These are phyloP conservation scores for Kazachstania sp. DNA, from an alignment of 1,139 yeast genomes.

Conservation along the genomic window DNA sequence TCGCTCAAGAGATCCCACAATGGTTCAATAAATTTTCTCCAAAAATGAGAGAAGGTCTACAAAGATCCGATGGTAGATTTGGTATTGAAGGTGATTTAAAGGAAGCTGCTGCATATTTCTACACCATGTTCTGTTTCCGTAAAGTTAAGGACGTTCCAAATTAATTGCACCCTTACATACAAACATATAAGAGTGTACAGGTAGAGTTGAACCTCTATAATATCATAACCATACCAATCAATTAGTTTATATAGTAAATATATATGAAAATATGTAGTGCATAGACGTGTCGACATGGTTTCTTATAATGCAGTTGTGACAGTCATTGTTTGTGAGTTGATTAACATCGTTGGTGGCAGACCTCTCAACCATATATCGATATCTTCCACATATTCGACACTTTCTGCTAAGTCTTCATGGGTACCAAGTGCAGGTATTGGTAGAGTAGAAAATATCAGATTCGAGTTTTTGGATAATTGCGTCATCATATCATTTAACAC, in stretches of 20 bases:
- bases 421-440: conserved; percentile 86
- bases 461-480: conserved; percentile 50
- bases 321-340: conserved; percentile 89
- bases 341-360: conserved; percentile 69
- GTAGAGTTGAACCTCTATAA: not conserved
- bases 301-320: conserved; percentile 76
- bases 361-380: conserved; percentile 73
- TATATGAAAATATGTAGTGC: conserved; percentile 47
- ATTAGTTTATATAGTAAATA: not conserved
- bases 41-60: conserved; percentile 60
- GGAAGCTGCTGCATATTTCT: conserved; percentile 64
- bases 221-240: not conserved
- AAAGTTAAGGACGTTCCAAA: conserved; percentile 26
- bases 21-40: conserved; percentile 54
- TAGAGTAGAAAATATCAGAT: conserved; percentile 73
- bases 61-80: conserved; percentile 64
- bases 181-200: not conserved
- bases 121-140: conserved; percentile 31
- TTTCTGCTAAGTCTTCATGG: conserved; percentile 56
- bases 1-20: conserved; percentile 66
- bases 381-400: conserved; percentile 66
- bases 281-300: not conserved
- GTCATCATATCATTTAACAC: conserved; percentile 80
- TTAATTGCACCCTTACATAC: not conserved
- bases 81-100: conserved; percentile 88